Conservation (phyloP, 192 early-diverging fungal genomes). For the Mortierella claussenii region DNA sequence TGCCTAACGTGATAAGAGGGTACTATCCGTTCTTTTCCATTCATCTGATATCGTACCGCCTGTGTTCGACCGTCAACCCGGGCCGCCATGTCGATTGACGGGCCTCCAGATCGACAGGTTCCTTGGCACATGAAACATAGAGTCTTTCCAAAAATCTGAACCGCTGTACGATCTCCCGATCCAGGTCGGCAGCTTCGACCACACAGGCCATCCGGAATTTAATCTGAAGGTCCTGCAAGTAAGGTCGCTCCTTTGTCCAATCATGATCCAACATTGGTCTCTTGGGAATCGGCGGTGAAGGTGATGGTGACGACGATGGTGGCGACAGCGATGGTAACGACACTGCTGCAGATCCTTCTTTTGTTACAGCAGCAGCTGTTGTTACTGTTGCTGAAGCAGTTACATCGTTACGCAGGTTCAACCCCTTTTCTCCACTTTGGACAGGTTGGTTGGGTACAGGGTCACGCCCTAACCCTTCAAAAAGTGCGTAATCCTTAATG, state of each 20-base stretch:
- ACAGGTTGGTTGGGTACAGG: too few relatives aligned
- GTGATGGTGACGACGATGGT: neutral
- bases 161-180: constrained; percentile 25
- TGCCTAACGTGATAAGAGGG: too few relatives aligned
- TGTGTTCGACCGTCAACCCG: constrained; percentile 9
- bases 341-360: neutral
- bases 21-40: too few relatives aligned
- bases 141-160: constrained; percentile 30
- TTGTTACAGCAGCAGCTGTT: neutral
- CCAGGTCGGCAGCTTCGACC: constrained; percentile 14
- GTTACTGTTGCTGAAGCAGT: neutral
- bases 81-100: constrained; percentile 5
- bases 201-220: constrained; percentile 11
- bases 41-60: constrained; percentile 14
- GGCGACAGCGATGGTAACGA: too few relatives aligned
- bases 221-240: constrained; percentile 21
- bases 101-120: constrained; percentile 5
- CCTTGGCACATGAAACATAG: constrained; percentile 13
- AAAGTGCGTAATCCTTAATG: constrained; percentile 17
- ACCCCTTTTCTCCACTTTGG: too few relatives aligned
- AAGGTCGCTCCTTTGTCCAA: constrained; percentile 23
- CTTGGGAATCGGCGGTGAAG: neutral
- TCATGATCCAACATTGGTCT: neutral
- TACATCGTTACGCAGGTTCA: neutral
- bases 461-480: constrained; percentile 28